Evolutionary conservation across 768 basidiomycete genomes (phyloP), one percentile per base, ranked within the genome.

Genomic region (Boletus pseudopeckii): DNA sequence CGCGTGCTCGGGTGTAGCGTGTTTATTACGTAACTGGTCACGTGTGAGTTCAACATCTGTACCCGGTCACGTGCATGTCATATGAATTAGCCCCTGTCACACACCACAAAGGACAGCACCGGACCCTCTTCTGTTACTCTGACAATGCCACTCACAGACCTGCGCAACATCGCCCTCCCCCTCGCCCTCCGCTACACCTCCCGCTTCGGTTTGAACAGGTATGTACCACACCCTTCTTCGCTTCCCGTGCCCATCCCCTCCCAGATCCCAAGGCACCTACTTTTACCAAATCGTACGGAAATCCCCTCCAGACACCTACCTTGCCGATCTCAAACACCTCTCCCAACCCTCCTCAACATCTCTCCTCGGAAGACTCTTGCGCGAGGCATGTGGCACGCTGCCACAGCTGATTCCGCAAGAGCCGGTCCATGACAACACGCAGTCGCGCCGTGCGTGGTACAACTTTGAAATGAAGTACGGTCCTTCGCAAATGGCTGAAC

Each of bases 21-120:
- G 69, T 70, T 53, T 58, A 48, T 68, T 68, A 70, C 32, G 43
- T 68, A 68, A 67, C 13, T 0, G 4, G 6, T 71, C 68, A 69
- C 68, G 69, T 71, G 68, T 0, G 47, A 56, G 48, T 0, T 52
- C 66, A 71, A 69, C 67, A 43, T 33, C 17, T 46, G 33, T 36
- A 26, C 0, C 42, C 36, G 33, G 36, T 67, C 65, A 67, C 65
- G 65, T 67, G 65, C n/a, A 2, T 30, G 7, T 17, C 17, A 34
- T 11, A 55, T 64, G 52, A 62, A 66, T 39, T 58, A 47, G 10
- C 64, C 61, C 61, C 61, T 62, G 56, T 58, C 33, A 34, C 45
- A 14, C 45, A 20, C 15, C 14, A 33, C 43, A 44, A 44, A 44
- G 26, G 20, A 40, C 34, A 24, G 24, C 24, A 24, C 24, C 24